These are phyloP conservation scores for Kuraishia borneana DNA, from an alignment of 805 yeast species.

Conservation along the genomic window DNA sequence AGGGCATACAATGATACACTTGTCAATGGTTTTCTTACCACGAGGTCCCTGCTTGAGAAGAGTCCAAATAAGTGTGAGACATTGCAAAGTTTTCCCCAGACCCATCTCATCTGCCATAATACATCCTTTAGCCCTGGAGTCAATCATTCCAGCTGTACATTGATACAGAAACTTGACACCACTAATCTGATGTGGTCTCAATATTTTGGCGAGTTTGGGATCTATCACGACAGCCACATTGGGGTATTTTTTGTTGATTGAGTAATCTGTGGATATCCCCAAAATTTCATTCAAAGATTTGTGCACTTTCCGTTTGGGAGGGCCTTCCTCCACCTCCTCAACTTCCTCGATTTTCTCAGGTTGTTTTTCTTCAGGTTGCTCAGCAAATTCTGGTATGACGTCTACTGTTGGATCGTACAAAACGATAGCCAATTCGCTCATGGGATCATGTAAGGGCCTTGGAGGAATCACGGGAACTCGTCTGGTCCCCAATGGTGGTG, in stretches of 20 bases:
- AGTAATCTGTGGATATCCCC: conserved; percentile 50
- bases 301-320: conserved; percentile 32
- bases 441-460: conserved; percentile 89
- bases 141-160: conserved; percentile 82
- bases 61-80: conserved; percentile 89
- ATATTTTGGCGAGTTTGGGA: conserved; percentile 70
- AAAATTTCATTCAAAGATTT: conserved; percentile 70
- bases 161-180: conserved; percentile 87
- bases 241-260: conserved; percentile 47
- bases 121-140: conserved; percentile 83
- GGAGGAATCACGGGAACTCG: conserved; percentile 66
- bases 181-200: conserved; percentile 94
- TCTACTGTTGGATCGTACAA: conserved; percentile 93
- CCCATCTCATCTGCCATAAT: conserved; percentile 99
- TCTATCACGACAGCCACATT: conserved; percentile 95
- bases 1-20: conserved; percentile 91
- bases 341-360: conserved; percentile 14
- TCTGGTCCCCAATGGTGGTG: conserved; percentile 74
- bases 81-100: conserved; percentile 81
- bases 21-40: conserved; percentile 71
- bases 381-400: conserved; percentile 21
- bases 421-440: conserved; percentile 87
- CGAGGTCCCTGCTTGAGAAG: conserved; percentile 80
- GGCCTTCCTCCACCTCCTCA: conserved; percentile 10
- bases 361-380: conserved; percentile 7